Conservation (phyloP, 2,329 filamentous ascomycete genomes). For the Rutstroemia sp. region DNA sequence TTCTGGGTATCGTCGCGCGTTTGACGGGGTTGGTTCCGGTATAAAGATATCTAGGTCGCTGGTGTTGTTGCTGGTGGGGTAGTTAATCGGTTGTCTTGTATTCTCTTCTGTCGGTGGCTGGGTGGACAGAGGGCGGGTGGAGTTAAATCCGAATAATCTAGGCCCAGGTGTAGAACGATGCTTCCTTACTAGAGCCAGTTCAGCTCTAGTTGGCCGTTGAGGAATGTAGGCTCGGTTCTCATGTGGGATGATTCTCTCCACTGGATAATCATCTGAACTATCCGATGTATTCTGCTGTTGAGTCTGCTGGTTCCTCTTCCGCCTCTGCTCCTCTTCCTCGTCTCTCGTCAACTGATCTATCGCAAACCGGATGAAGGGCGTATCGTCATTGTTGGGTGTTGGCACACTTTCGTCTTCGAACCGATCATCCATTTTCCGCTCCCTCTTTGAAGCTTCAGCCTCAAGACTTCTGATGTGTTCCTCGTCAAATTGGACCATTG, state of each 20-base stretch:
- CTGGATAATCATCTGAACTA: conserved; percentile 37
- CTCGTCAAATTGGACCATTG: conserved; percentile 25
- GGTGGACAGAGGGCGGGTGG: conserved; percentile 23
- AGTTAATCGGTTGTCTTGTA: not conserved
- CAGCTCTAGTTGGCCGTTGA: conserved; percentile 20
- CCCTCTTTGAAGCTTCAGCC: conserved; percentile 17
- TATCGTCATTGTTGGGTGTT: conserved; percentile 65
- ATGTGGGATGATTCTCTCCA: conserved; percentile 42
- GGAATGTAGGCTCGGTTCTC: conserved; percentile 29
- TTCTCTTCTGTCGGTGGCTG: not conserved
- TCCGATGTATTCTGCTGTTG: conserved; percentile 35
- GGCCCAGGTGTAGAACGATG: conserved; percentile 30
- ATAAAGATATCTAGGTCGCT: conserved; percentile 37
- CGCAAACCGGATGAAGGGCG: conserved; percentile 82
- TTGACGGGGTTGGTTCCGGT: conserved; percentile 37
- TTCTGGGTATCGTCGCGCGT: conserved; percentile 38
- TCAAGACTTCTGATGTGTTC: conserved; percentile 22
- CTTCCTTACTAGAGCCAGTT: conserved; percentile 29
- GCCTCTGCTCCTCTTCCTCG: conserved; percentile 46
- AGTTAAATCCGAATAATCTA: conserved; percentile 26
- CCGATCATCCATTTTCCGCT: conserved; percentile 15
- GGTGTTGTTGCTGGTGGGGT: not conserved
- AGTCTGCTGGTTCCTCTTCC: conserved; percentile 23
- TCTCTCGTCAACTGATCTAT: conserved; percentile 78
- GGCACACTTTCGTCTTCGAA: conserved; percentile 14